phyloP scores from a whole-genome alignment of 805 yeast genomes.

The Candida awuae region DNA sequence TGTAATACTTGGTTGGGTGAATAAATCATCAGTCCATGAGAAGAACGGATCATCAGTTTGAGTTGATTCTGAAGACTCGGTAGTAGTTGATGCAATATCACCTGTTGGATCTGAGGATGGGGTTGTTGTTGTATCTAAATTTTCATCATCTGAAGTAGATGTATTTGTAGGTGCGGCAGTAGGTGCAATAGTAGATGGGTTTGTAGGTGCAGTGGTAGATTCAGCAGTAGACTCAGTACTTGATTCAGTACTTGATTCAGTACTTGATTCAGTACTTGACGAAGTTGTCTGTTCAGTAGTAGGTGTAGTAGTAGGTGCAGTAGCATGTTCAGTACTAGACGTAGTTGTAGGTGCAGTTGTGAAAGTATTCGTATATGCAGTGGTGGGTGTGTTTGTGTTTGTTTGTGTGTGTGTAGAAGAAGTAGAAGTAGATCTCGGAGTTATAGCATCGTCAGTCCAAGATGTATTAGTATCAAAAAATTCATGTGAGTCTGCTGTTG shows the following conservation, averaged over 20 bases:
- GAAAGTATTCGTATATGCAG: neutral
- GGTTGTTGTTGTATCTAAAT: neutral
- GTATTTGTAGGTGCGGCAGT: neutral
- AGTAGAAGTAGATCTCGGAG: neutral
- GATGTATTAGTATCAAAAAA: conserved; percentile 1
- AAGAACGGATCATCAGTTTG: too few relatives aligned
- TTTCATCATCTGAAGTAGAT: neutral
- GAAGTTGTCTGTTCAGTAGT: neutral
- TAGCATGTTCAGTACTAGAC: neutral
- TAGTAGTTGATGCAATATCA: neutral
- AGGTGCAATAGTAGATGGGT: neutral
- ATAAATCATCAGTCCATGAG: too few relatives aligned
- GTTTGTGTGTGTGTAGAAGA: neutral
- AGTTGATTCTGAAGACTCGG: neutral
- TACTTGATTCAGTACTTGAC: too few relatives aligned
- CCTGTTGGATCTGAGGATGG: neutral
- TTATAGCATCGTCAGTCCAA: too few relatives aligned
- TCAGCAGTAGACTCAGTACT: too few relatives aligned
- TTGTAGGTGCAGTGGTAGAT: too few relatives aligned
- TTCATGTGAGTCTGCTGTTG: conserved; percentile 3
- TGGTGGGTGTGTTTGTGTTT: too few relatives aligned
- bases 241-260: too few relatives aligned
- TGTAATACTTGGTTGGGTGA: too few relatives aligned
- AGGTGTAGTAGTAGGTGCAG: neutral
- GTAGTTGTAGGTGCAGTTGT: too few relatives aligned